These are phyloP conservation scores for Simplicillium sp. DNA, from an alignment of 2,329 filamentous ascomycete species.

Conservation along the genomic window DNA sequence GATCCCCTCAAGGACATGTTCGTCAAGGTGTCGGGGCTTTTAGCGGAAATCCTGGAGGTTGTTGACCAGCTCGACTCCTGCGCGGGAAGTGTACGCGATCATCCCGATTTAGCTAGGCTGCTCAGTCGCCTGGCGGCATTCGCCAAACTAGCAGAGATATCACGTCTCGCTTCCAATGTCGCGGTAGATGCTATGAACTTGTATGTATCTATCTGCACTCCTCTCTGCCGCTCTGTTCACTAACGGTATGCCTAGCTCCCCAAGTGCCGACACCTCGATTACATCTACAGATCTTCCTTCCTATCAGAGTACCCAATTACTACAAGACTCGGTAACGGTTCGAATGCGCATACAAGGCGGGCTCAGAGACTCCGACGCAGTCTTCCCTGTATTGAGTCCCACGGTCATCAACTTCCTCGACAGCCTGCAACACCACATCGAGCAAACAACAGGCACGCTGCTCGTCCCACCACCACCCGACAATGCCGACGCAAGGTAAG, in stretches of 20 bases:
- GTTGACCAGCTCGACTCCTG: neutral
- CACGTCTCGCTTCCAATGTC: neutral
- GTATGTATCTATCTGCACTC: neutral
- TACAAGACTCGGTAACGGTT: conserved; percentile 13
- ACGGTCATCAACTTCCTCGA: conserved; percentile 13
- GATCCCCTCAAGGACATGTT: neutral
- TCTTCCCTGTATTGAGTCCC: conserved; percentile 10
- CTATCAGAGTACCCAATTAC: conserved; percentile 17
- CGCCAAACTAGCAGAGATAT: too few relatives aligned
- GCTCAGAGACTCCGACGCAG: conserved; percentile 11
- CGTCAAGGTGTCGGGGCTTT: neutral
- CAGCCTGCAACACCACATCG: conserved; percentile 14
- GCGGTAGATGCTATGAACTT: conserved; percentile 1
- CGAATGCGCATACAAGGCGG: conserved; percentile 9
- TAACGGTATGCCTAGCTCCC: too few relatives aligned
- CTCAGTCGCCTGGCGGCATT: too few relatives aligned
- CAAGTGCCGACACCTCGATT: conserved; percentile 5
- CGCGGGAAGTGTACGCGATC: neutral
- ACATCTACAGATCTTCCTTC: conserved; percentile 13
- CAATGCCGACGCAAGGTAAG: too few relatives aligned
- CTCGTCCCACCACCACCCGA: neutral
- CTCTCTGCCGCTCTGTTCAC: neutral
- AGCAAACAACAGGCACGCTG: conserved; percentile 7
- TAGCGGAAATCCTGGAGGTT: neutral
- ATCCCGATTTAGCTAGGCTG: too few relatives aligned